These are phyloP conservation scores for Rubia balearica DNA, from an alignment of 305 asterid species.

Conservation along the genomic window DNA sequence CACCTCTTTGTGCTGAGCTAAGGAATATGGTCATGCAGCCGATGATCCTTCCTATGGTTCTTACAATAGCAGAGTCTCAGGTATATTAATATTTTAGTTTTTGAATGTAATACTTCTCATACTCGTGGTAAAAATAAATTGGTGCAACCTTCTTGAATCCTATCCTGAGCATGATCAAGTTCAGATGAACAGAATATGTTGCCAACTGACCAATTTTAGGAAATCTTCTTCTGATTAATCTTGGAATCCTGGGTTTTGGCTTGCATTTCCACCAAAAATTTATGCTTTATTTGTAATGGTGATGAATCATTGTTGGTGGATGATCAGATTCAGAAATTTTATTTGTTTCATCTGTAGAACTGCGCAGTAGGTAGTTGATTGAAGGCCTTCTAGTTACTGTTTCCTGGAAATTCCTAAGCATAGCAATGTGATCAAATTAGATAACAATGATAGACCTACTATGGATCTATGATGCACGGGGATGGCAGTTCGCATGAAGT, in stretches of 20 bases:
- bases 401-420: neutral
- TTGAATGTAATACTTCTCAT: conserved; percentile 18
- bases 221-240: neutral
- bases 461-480: too few species aligned
- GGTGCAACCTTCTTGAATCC: neutral
- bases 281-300: neutral
- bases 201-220: neutral
- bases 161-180: neutral
- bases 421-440: neutral
- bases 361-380: neutral
- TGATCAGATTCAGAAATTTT: neutral
- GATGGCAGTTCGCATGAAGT: too few species aligned
- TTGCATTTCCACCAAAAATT: neutral
- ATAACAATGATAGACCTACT: neutral
- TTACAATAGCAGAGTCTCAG: conserved; percentile 98
- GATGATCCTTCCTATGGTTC: conserved; percentile 96
- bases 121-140: neutral
- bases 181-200: neutral
- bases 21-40: conserved; percentile 98
- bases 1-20: conserved; percentile 98
- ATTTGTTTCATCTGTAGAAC: neutral
- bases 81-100: conserved; percentile 32
- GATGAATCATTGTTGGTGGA: neutral
- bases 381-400: neutral
- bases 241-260: too few species aligned